A percentile compares a stretch with the other conserved stretches of the same genome.
phyloP scores from a whole-genome alignment of 1,284 basidiomycete species.

The Cutaneotrichosporon sp. region DNA sequence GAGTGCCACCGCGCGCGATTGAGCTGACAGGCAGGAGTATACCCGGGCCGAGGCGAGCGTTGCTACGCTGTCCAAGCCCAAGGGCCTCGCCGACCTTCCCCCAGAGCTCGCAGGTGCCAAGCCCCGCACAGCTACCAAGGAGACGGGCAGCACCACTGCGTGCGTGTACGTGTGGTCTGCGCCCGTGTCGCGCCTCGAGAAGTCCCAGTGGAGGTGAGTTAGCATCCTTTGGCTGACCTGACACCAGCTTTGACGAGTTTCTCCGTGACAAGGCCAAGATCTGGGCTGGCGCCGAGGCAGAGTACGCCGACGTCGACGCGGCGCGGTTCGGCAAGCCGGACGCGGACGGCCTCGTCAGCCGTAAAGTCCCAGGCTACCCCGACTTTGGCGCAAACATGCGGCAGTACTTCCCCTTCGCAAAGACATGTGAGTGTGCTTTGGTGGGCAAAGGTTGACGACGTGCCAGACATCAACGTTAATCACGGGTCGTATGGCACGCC shows the following conservation, averaged over 20 bases:
- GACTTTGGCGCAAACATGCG: conserved; percentile 59
- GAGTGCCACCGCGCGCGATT: not conserved
- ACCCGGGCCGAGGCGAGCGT: conserved; percentile 51
- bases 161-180: conserved; percentile 68
- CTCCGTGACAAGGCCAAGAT: conserved; percentile 33
- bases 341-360: conserved; percentile 25
- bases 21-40: conserved; percentile 23
- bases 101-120: conserved; percentile 27
- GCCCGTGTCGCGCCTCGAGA: conserved; percentile 51
- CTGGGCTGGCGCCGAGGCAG: conserved; percentile 31
- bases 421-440: conserved; percentile 48
- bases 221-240: conserved; percentile 5
- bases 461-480: conserved; percentile 58
- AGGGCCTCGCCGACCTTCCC: conserved; percentile 36
- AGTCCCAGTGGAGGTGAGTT: conserved; percentile 68
- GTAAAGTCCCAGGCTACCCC: conserved; percentile 26
- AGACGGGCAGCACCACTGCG: conserved; percentile 35
- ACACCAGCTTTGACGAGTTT: conserved; percentile 32
- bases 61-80: conserved; percentile 48
- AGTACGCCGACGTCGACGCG: conserved; percentile 64
- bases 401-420: conserved; percentile 58
- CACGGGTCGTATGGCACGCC: conserved; percentile 66
- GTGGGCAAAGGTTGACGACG: not conserved
- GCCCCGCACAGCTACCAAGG: conserved; percentile 4
- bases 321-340: conserved; percentile 55